Evolutionary conservation across 257 asterid genomes (phyloP).

Genomic region (Solanum paucissectum): DNA sequence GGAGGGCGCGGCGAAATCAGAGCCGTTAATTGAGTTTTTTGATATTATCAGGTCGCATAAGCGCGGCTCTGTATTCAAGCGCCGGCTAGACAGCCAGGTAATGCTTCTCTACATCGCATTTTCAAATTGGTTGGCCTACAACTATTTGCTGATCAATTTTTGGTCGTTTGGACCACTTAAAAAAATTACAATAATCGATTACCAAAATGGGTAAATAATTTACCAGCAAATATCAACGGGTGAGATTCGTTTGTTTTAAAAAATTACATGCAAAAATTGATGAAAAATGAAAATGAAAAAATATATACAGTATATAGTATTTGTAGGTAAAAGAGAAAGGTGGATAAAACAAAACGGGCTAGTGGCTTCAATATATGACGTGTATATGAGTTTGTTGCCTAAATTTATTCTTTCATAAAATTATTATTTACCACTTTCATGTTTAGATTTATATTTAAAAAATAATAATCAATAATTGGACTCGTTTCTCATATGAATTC

Average conservation of each 20-base stretch:
- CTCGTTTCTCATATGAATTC: background rate
- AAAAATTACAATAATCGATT: background rate
- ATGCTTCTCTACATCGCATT: slow-evolving; percentile 15
- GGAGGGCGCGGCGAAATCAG: slow-evolving; percentile 14
- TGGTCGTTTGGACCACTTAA: slow-evolving; percentile 2
- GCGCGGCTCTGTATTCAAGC: slow-evolving; percentile 25
- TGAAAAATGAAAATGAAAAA: too few species aligned
- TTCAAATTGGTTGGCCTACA: background rate
- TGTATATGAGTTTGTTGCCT: background rate
- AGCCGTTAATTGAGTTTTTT: slow-evolving; percentile 20
- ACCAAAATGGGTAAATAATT: background rate
- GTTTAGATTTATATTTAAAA: background rate
- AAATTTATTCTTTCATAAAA: background rate
- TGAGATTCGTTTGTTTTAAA: background rate
- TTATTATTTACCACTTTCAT: background rate
- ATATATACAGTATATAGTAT: background rate
- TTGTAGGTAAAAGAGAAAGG: background rate
- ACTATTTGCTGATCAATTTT: background rate
- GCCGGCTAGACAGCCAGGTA: slow-evolving; percentile 41
- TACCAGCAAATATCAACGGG: background rate
- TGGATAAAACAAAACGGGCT: background rate
- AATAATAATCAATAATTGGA: background rate
- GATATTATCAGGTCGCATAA: slow-evolving; percentile 26
- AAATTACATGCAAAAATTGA: background rate
- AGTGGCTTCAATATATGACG: background rate